Percentiles rank a stretch among this genome's conserved stretches.
These are phyloP conservation scores for Coffea humblotiana DNA, from an alignment of 305 asterid genomes.

Conservation along the genomic window DNA sequence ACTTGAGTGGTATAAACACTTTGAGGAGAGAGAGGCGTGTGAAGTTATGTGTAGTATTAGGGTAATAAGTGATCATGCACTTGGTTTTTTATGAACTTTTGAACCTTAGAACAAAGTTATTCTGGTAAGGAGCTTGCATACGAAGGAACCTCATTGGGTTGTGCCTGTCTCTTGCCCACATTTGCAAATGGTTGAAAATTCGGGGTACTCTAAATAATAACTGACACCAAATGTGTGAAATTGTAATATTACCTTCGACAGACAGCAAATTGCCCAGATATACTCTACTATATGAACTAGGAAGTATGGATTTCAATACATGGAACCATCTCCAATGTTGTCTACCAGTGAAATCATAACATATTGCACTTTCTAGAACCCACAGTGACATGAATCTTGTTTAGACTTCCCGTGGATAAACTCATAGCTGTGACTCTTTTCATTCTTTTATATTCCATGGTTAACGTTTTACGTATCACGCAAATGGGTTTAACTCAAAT, in stretches of 20 bases:
- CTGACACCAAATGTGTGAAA: background rate
- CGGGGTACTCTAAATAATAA: background rate
- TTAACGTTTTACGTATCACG: background rate
- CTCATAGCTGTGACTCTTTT: background rate
- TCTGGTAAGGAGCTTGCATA: background rate
- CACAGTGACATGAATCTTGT: background rate
- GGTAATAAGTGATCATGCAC: background rate
- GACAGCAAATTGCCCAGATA: background rate
- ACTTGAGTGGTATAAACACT: background rate
- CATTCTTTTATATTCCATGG: background rate
- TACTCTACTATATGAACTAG: background rate
- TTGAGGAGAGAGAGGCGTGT: no score
- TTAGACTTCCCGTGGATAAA: background rate
- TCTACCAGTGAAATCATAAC: background rate
- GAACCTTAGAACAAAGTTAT: background rate
- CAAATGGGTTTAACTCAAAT: background rate
- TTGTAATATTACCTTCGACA: background rate
- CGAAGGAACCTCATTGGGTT: background rate
- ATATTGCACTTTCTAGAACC: background rate
- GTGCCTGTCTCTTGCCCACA: background rate
- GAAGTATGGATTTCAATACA: background rate
- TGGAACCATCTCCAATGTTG: background rate
- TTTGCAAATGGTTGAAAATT: background rate
- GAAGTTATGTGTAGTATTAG: background rate
- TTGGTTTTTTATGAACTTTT: background rate